Conservation (phyloP, 176 grass and related monocot species). For the Eragrostis curvula region DNA sequence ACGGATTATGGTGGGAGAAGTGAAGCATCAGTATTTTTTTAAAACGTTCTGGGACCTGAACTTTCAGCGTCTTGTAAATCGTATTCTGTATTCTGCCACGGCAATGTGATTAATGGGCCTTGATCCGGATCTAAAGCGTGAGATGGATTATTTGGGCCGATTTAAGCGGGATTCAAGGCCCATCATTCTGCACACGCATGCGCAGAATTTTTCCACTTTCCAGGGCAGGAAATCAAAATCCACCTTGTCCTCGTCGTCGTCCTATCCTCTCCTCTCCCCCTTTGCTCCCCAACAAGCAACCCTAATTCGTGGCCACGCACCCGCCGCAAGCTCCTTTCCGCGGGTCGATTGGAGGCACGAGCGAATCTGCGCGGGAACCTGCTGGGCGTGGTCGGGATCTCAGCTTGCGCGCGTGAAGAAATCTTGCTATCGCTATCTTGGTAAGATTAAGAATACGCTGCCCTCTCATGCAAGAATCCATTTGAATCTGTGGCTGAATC, state of each 20-base stretch:
- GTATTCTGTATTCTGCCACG: neutral
- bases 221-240: constrained; percentile 47
- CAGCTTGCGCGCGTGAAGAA: neutral
- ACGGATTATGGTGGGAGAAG: too few relatives aligned
- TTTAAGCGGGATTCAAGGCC: neutral
- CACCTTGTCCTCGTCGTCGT: constrained; percentile 21
- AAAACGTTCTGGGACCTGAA: neutral
- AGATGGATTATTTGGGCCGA: neutral
- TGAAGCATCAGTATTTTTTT: too few relatives aligned
- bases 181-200: neutral
- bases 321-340: constrained; percentile 2
- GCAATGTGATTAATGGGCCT: neutral
- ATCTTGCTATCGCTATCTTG: constrained; percentile 11
- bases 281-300: constrained; percentile 35
- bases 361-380: constrained; percentile 11
- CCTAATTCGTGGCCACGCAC: constrained; percentile 35
- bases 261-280: constrained; percentile 21
- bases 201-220: constrained; percentile 20
- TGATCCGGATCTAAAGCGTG: neutral
- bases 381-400: constrained; percentile 15
- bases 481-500: neutral
- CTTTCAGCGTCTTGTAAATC: too few relatives aligned
- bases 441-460: constrained; percentile 27
- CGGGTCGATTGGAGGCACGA: neutral
- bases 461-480: neutral